A percentile compares a stretch with the other conserved stretches of the same genome.
These are phyloP conservation scores for Aspergillus haitiensis DNA, from an alignment of 495 filamentous ascomycete species.

Conservation along the genomic window DNA sequence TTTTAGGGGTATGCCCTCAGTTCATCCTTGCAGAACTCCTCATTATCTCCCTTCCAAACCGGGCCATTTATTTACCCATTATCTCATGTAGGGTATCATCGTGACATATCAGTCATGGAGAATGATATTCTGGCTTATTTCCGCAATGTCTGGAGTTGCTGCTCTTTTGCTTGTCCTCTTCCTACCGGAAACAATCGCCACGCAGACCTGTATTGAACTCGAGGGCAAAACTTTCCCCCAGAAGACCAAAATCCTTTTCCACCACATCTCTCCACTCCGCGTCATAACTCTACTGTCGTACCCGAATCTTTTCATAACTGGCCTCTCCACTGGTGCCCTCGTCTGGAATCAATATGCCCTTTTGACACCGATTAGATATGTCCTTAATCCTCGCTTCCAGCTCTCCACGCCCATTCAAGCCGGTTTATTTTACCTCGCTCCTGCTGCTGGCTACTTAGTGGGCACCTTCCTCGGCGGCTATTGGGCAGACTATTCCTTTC, in stretches of 20 bases:
- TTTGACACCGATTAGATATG: slow-evolving; percentile 71
- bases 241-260: slow-evolving; percentile 54
- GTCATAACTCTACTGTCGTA: slow-evolving; percentile 50
- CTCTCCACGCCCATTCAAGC: slow-evolving; percentile 65
- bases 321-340: slow-evolving; percentile 58
- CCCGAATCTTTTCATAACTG: slow-evolving; percentile 64
- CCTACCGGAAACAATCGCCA: slow-evolving; percentile 68
- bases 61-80: slow-evolving; percentile 3
- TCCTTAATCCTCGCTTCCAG: slow-evolving; percentile 70
- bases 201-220: slow-evolving; percentile 56
- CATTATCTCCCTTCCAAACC: not conserved
- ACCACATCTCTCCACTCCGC: slow-evolving; percentile 61
- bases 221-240: slow-evolving; percentile 45
- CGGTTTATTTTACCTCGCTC: slow-evolving; percentile 73
- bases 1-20: slow-evolving; percentile 47
- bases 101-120: slow-evolving; percentile 70
- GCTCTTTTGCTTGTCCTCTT: slow-evolving; percentile 61
- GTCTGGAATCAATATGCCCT: slow-evolving; percentile 75
- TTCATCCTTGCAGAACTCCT: not conserved
- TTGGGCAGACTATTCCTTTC: slow-evolving; percentile 65
- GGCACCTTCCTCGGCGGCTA: slow-evolving; percentile 71
- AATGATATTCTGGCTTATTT: slow-evolving; percentile 72
- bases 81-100: slow-evolving; percentile 54
- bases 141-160: slow-evolving; percentile 58
- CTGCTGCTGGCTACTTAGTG: slow-evolving; percentile 65